Percentiles rank a stretch among this genome's conserved stretches.
phyloP scores from a whole-genome alignment of 2,329 filamentous ascomycete species.

The Clonostachys solani region DNA sequence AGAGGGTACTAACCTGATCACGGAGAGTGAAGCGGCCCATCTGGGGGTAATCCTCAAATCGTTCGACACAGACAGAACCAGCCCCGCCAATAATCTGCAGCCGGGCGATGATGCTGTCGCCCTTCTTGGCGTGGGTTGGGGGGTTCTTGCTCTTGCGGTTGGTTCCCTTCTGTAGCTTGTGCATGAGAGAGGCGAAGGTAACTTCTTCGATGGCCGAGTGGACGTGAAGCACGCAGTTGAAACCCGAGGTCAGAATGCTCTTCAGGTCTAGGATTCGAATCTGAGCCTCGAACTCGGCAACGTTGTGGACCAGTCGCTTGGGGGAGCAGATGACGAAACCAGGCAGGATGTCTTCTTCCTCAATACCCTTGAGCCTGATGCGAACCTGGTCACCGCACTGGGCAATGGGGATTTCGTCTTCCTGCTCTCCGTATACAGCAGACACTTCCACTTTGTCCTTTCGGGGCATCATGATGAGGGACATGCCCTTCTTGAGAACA shows the following conservation, averaged over 20 bases:
- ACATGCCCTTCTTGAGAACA: slow-evolving; percentile 85
- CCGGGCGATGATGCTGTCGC: slow-evolving; percentile 83
- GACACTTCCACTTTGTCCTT: slow-evolving; percentile 75
- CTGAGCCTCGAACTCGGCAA: slow-evolving; percentile 88
- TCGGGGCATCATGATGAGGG: slow-evolving; percentile 93
- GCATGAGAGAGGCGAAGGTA: slow-evolving; percentile 80
- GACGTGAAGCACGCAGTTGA: slow-evolving; percentile 96
- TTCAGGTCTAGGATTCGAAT: slow-evolving; percentile 94
- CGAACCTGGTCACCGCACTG: slow-evolving; percentile 95
- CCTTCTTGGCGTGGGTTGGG: slow-evolving; percentile 82
- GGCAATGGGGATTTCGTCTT: slow-evolving; percentile 79
- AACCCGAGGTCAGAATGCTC: slow-evolving; percentile 88
- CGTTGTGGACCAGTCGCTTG: slow-evolving; percentile 89
- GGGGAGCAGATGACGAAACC: slow-evolving; percentile 96
- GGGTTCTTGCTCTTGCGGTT: slow-evolving; percentile 88
- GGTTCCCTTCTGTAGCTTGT: slow-evolving; percentile 95
- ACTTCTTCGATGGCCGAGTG: slow-evolving; percentile 98
- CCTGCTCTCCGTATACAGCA: slow-evolving; percentile 89
- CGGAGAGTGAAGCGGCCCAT: slow-evolving; percentile 85
- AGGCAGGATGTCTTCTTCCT: slow-evolving; percentile 94
- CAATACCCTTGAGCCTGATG: slow-evolving; percentile 85
- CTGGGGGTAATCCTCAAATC: slow-evolving; percentile 94
- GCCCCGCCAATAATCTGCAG: slow-evolving; percentile 83
- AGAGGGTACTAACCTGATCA: slow-evolving; percentile 63
- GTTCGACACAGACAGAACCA: slow-evolving; percentile 86